Evolutionary conservation across 306 rosid genomes (phyloP).

Genomic region (Fragaria vesca): DNA sequence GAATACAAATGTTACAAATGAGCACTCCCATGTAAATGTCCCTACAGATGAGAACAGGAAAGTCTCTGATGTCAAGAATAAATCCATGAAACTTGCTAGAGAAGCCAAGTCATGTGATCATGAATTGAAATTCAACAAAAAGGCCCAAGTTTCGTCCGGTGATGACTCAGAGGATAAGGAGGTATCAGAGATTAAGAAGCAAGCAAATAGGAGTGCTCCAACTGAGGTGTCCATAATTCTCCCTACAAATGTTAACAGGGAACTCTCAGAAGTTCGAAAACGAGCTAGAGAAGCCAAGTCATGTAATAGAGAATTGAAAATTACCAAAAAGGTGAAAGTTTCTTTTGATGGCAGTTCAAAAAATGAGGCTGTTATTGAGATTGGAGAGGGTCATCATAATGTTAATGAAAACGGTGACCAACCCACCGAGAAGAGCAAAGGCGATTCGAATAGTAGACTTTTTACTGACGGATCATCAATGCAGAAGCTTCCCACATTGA

Average conservation of each 20-base stretch:
- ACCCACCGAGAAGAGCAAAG: constrained; percentile 21
- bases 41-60: constrained; percentile 26
- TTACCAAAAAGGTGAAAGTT: constrained; percentile 38
- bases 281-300: constrained; percentile 30
- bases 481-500: constrained; percentile 32
- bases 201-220: constrained; percentile 25
- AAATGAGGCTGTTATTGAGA: neutral
- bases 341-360: constrained; percentile 31
- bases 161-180: constrained; percentile 25
- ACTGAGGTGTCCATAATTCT: constrained; percentile 26
- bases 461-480: constrained; percentile 31
- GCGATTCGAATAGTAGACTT: constrained; percentile 19
- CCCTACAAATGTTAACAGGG: constrained; percentile 23
- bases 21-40: constrained; percentile 25
- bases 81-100: constrained; percentile 24
- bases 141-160: constrained; percentile 31
- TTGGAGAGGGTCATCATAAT: constrained; percentile 14
- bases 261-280: constrained; percentile 14
- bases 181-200: constrained; percentile 33
- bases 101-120: constrained; percentile 27
- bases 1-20: constrained; percentile 25
- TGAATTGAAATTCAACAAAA: constrained; percentile 36
- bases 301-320: constrained; percentile 23
- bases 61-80: constrained; percentile 8
- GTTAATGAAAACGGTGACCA: constrained; percentile 24